Evolutionary conservation across 441 rosid species (phyloP), one percentile per base, ranked within the genome.

Genomic region (Croton setiger): DNA sequence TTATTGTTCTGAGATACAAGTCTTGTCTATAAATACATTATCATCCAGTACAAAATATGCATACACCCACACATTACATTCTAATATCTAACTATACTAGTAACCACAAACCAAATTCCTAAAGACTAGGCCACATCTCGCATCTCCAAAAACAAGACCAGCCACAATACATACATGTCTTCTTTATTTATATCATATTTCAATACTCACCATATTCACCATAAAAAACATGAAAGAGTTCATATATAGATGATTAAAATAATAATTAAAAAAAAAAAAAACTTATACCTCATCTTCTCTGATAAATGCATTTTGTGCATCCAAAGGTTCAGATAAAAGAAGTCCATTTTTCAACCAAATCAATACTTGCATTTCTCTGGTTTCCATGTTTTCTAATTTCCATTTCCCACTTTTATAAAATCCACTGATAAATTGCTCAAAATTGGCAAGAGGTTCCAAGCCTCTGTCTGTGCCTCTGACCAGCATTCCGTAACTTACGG

Each of bases 371-470:
- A 21, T 37, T 11, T 13, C 57, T 35, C 51, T 44, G 48, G 64
- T 48, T 36, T 33, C 60, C 9, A 43, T 13, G 3, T 13, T 43
- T 5, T 60, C 23, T 23, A 36, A 12, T 66, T 36, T 18, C 27
- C 36, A 27, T 43, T 63, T 72, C 45, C 55, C 3, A 18, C 54
- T 37, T 51, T 64, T 45, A 59, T 0, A 5, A 58, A 36, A 63
- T 60, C 27, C 41, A 58, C 58, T 43, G 21, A 52, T 56, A 18
- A 49, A 21, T 5, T 6, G 17, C 47, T 76, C 87, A 91, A 87
- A 93, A 91, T 84, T 83, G 94, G 90, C 97, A 91, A 2, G 98
- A 93, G 59, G 96, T 86, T 41, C 97, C 98, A 14, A 93, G 89
- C 85, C 96, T 91, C 84, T 76, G 97, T 62, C 82, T 85, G 81